Conservation (phyloP, 352 stramenopile species). For the Pythium phragmitis region DNA sequence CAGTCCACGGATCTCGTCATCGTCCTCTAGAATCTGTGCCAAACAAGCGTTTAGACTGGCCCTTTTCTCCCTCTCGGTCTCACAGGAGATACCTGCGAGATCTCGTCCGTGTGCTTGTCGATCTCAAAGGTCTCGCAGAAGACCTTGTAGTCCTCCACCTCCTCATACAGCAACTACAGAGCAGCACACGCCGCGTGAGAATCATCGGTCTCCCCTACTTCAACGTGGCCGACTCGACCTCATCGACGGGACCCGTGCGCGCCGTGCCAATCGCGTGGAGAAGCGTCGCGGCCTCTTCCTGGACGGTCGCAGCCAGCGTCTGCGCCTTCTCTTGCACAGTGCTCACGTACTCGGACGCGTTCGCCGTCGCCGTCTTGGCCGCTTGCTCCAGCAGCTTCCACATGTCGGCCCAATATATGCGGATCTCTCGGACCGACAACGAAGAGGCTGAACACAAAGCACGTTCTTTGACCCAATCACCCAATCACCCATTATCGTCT, state of each 20-base stretch:
- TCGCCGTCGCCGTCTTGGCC: slow-evolving; percentile 67
- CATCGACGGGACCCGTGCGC: slow-evolving; percentile 67
- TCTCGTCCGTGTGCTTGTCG: slow-evolving; percentile 71
- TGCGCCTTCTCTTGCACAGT: slow-evolving; percentile 78
- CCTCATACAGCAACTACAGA: slow-evolving; percentile 69
- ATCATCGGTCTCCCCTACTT: slow-evolving; percentile 2
- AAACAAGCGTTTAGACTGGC: background rate
- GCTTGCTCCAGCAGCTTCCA: slow-evolving; percentile 77
- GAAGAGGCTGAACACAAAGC: no score
- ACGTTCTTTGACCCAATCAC: slow-evolving; percentile 20
- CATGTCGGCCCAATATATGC: slow-evolving; percentile 32
- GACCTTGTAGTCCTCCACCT: slow-evolving; percentile 66
- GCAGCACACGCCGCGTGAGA: background rate
- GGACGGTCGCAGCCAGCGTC: slow-evolving; percentile 63
- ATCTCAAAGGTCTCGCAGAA: slow-evolving; percentile 65
- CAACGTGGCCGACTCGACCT: slow-evolving; percentile 33
- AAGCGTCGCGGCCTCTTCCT: slow-evolving; percentile 70
- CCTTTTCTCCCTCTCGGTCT: background rate
- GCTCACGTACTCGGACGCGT: slow-evolving; percentile 69
- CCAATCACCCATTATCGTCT: slow-evolving; percentile 6
- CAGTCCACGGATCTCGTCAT: slow-evolving; percentile 53
- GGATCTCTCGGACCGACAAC: no score
- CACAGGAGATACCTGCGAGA: slow-evolving; percentile 39
- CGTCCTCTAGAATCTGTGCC: slow-evolving; percentile 41
- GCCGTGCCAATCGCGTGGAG: slow-evolving; percentile 63